phyloP scores from a whole-genome alignment of 140 eudicot species.

The Erigeron philadelphicus region DNA sequence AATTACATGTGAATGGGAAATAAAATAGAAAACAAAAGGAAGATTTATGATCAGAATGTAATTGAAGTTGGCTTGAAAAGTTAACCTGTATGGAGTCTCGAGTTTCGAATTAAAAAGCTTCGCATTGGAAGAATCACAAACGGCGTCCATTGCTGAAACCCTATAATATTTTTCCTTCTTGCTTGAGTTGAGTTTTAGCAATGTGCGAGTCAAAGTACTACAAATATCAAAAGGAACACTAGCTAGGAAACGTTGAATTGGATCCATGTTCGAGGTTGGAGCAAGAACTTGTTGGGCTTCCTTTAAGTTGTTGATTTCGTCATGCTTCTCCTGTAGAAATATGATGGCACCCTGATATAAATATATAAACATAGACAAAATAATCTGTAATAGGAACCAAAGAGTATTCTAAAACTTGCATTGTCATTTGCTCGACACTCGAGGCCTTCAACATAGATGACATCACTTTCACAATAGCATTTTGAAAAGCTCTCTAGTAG shows the following conservation, averaged over 20 bases:
- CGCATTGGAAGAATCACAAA: too few relatives aligned
- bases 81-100: not conserved
- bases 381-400: not conserved
- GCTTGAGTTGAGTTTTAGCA: not conserved
- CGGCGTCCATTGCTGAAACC: not conserved
- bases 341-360: too few relatives aligned
- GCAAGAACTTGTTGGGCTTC: too few relatives aligned
- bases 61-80: not conserved
- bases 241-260: too few relatives aligned
- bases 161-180: not conserved
- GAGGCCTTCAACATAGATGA: not conserved
- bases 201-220: too few relatives aligned
- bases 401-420: not conserved
- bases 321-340: too few relatives aligned
- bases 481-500: not conserved
- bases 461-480: not conserved
- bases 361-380: not conserved
- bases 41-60: not conserved
- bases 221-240: too few relatives aligned
- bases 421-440: not conserved
- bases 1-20: too few relatives aligned
- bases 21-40: too few relatives aligned
- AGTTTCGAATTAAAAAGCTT: not conserved
- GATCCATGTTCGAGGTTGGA: too few relatives aligned
- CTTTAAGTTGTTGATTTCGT: too few relatives aligned